Evolutionary conservation across 805 yeast genomes (phyloP).

Genomic region (Saturnispora serradocipensis): DNA sequence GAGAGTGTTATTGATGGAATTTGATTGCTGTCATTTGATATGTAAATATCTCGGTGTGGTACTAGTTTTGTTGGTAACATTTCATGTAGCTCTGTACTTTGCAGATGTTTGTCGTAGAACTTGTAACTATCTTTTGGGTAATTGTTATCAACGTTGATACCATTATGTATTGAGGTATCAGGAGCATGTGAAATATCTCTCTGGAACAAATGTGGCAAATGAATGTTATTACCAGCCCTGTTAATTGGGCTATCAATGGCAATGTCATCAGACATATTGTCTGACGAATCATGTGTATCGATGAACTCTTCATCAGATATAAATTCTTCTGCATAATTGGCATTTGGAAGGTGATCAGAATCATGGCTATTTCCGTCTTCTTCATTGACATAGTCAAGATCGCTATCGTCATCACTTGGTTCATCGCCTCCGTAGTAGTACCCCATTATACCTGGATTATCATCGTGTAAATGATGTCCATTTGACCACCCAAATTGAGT

Average conservation of each 20-base stretch:
- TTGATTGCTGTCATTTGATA: not conserved
- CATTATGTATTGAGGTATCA: not conserved
- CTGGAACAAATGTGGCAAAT: not conserved
- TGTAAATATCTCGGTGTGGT: slow-evolving; percentile 4
- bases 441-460: slow-evolving; percentile 2
- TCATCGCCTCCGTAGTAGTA: slow-evolving; percentile 8
- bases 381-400: not conserved
- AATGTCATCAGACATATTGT: not conserved
- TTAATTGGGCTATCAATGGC: not conserved
- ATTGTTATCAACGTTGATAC: not conserved
- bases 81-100: not conserved
- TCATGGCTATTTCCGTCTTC: not conserved
- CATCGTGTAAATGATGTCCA: not conserved
- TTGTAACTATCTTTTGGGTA: not conserved
- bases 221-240: not conserved
- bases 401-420: not conserved
- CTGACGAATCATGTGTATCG: not conserved
- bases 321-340: not conserved
- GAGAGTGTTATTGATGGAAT: not conserved
- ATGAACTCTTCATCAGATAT: not conserved
- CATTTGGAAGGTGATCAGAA: not conserved
- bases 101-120: not conserved
- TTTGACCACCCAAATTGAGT: slow-evolving; percentile 1
- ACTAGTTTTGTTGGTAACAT: not conserved
- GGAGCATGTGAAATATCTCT: not conserved